Evolutionary conservation across 2,329 filamentous ascomycete species (phyloP).

Genomic region (Aspergillus floridensis): DNA sequence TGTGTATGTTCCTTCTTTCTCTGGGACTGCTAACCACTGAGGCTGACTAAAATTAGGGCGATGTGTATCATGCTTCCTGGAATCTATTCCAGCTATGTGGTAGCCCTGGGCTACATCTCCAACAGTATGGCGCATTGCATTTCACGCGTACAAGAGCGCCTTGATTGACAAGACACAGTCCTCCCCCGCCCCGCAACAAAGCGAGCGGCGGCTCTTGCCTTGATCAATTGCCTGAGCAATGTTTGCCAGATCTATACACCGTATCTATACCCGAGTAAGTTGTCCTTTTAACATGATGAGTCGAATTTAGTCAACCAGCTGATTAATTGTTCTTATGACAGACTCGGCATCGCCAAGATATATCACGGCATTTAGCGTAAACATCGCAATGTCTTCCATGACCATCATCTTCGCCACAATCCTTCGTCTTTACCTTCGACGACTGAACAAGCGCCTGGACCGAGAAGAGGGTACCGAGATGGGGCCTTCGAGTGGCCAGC

Average conservation of each 20-base stretch:
- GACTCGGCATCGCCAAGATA: not conserved
- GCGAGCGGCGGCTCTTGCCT: not conserved
- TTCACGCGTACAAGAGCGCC: too few relatives aligned
- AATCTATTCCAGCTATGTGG: not conserved
- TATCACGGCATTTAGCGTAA: not conserved
- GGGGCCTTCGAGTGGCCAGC: not conserved
- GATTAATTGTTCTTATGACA: not conserved
- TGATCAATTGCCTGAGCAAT: not conserved
- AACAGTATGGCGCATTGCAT: not conserved
- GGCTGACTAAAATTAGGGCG: not conserved
- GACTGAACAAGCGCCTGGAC: not conserved
- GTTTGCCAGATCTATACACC: not conserved
- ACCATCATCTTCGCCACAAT: not conserved
- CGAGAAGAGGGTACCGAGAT: not conserved
- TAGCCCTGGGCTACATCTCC: not conserved
- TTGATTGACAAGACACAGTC: not conserved
- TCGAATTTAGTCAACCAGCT: not conserved
- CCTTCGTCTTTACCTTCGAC: not conserved
- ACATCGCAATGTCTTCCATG: not conserved
- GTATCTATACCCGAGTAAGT: not conserved
- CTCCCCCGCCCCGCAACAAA: not conserved
- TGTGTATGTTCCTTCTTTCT: not conserved
- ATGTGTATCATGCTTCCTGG: conserved; percentile 1
- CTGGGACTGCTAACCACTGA: not conserved
- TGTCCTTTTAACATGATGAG: not conserved